Evolutionary conservation across 148 eudicot genomes (phyloP), one percentile per base, ranked within the genome.

Genomic region (Linanthus parryae): DNA sequence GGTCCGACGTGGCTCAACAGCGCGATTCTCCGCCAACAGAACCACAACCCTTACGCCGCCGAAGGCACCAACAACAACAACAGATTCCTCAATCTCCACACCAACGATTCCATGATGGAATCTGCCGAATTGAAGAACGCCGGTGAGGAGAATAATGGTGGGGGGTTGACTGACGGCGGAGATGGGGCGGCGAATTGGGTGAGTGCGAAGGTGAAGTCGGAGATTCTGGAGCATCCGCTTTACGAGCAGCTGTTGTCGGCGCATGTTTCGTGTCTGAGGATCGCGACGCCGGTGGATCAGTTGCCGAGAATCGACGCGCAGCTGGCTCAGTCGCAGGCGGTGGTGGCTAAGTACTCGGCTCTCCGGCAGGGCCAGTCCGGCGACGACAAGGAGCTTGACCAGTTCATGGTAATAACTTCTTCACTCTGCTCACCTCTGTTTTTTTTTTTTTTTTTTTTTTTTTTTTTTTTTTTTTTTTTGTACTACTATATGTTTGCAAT

Each of bases 281-380:
- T 89, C 11, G 95, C 97, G 0, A 85, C 97, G 12, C 95, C 97
- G 29, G 91, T 90, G 16, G 97, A 90, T 68, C 97, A 90, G 71
- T 63, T 90, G 38, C 97, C 95, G 28, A 71, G 90, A 62, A 85
- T 90, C 33, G 97, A 85, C 16, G 91, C 95, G 1, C 97, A 90
- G 73, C 73, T 90, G 1, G 68, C 74, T 2, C 97, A 82, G 58
- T 78, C 88, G 42, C 91, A 82, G 54, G 70, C 75, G 11, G 91
- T 89, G 22, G 85, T 85, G 8, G 79, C 76, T 0, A 85, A 85
- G 52, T 89, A 89, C 52, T 71, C 91, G 1, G 74, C 62, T n/a
- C 62, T 77, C 21, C 80, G 77, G 2, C 65, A 68, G 19, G 71
- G 59, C 20, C 61, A 57, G 61, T 68, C 66, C 57, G 62, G 60